Base-by-base conservation (phyloP, 139 green algal species). In the Monoraphidium neglectum region DNA sequence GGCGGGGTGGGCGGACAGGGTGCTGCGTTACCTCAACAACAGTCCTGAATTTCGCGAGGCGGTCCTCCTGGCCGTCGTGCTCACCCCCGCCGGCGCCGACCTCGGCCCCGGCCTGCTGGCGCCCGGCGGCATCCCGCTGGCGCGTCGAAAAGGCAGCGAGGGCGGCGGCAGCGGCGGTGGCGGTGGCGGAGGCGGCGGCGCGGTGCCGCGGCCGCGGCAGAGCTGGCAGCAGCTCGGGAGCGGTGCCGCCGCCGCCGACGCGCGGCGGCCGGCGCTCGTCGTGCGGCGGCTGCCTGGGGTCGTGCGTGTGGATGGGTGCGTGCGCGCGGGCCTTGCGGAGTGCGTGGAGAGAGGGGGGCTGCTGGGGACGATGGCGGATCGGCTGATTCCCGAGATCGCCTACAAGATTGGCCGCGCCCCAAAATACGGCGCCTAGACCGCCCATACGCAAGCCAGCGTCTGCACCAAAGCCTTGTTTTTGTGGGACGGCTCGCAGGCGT, bases 201-300 rank as follows among this genome's bases (percentile, higher is more conserved):
- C 57, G 26, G 60, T 91, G 30, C 56, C 47, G 12, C 78, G 87
- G 23, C 88, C 88, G 1, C 26, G 80, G 47, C 88, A 93, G 68
- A 88, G 76, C 68, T 93, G 83, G 75, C 68, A 92, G 84, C 70
- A 88, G n/a, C 37, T 80, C 18, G 77, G 74, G 2, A 46, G 73
- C 26, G 49, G 59, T 5, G 32, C 40, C 4, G 53, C 87, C 4
- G 57, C 51, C 2, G 63, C 81, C 32, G 68, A 84, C 23, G 23
- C 1, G 1, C 18, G 47, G n/a, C 28, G 32, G 46, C 72, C 61
- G 16, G 72, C 63, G n/a, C 77, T 78, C 40, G 93, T 54, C 75
- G 74, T 84, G 51, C 80, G 92, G 40, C 68, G 86, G 36, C 73
- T 94, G 66, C 75, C 86, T 23, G 90, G 85, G 4, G 84, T 90